Evolutionary conservation across 768 basidiomycete genomes (phyloP).

Genomic region (Tylopilus subfusipes): DNA sequence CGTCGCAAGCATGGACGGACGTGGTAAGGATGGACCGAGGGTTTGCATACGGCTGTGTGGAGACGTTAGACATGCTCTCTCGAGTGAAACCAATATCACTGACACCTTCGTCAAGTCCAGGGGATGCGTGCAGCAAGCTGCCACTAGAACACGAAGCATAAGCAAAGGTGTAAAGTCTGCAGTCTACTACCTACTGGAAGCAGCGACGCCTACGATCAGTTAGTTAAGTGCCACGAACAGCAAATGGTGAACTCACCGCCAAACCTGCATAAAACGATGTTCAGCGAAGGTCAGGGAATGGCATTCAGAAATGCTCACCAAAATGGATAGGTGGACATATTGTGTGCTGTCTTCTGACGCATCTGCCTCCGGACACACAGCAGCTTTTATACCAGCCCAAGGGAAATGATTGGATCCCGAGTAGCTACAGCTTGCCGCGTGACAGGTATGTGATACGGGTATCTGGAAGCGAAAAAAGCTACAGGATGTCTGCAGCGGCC

Average conservation of each 20-base stretch:
- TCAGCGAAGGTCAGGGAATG: background rate
- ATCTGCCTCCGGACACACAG: background rate
- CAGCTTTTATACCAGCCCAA: constrained; percentile 18
- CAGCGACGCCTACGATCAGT: constrained; percentile 49
- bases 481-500: constrained; percentile 12
- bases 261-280: constrained; percentile 41
- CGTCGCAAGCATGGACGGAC: constrained; percentile 62
- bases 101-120: constrained; percentile 85
- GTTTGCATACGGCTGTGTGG: constrained; percentile 77
- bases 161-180: background rate
- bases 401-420: background rate
- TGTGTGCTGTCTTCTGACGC: constrained; percentile 9
- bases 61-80: constrained; percentile 1
- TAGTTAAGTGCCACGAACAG: background rate
- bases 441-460: background rate
- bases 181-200: constrained; percentile 49
- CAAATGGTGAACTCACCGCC: constrained; percentile 44
- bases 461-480: constrained; percentile 14
- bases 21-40: constrained; percentile 44
- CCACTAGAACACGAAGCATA: constrained; percentile 47
- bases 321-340: constrained; percentile 31
- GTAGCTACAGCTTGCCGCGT: constrained; percentile 10
- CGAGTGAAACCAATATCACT: constrained; percentile 20
- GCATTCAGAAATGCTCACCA: constrained; percentile 23
- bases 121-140: constrained; percentile 78